Evolutionary conservation across 257 asterid species (phyloP).

Genomic region (Capsicum rhomboideum): DNA sequence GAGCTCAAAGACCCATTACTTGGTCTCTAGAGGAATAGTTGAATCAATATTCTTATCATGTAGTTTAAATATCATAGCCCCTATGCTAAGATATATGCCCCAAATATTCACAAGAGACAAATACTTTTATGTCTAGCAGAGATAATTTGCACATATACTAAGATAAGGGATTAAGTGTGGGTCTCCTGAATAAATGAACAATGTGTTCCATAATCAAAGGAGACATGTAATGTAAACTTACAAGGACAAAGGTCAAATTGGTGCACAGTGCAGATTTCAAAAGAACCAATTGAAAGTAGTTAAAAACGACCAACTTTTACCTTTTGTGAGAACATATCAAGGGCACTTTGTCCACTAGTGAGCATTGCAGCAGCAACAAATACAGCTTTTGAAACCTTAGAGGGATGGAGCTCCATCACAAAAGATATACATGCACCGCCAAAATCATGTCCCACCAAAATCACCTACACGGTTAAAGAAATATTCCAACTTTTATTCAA

Average conservation of each 20-base stretch:
- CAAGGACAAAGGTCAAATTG: background rate
- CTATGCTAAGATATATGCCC: background rate
- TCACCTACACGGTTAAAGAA: conserved; percentile 50
- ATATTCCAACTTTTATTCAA: background rate
- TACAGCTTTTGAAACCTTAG: conserved; percentile 78
- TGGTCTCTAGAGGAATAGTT: background rate
- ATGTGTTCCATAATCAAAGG: background rate
- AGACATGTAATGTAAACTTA: background rate
- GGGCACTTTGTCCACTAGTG: conserved; percentile 77
- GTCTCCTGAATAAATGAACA: background rate
- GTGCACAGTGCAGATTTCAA: background rate
- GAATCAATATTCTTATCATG: background rate
- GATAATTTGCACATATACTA: background rate
- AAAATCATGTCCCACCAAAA: conserved; percentile 95
- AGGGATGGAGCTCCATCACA: conserved; percentile 72
- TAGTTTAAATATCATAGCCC: background rate
- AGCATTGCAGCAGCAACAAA: conserved; percentile 89
- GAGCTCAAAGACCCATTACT: background rate
- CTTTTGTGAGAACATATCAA: conserved; percentile 86
- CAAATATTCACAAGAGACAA: background rate
- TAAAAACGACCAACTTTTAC: conserved; percentile 19
- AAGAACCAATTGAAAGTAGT: background rate
- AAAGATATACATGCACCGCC: conserved; percentile 94
- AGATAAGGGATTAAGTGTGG: background rate
- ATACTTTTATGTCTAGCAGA: background rate